Conservation (phyloP, 1,139 yeast genomes). For the Pichia norvegensis region DNA sequence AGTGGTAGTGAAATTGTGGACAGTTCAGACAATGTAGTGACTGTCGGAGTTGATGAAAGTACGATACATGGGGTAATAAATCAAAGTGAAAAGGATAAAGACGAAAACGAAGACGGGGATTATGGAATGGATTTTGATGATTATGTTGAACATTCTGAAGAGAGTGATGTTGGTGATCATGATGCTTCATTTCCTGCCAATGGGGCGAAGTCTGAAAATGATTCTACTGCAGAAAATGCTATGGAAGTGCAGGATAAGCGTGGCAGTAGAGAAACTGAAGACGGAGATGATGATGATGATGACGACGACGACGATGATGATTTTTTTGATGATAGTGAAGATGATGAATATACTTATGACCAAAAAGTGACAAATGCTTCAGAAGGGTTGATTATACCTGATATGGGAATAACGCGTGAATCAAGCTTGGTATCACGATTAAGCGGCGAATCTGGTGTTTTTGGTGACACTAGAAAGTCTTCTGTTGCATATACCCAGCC, state of each 20-base stretch:
- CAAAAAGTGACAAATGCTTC: conserved; percentile 16
- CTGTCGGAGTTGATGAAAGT: not conserved
- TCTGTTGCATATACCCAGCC: conserved; percentile 7
- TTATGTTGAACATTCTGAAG: not conserved
- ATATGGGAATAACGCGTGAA: conserved; percentile 12
- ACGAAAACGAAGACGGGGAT: not conserved
- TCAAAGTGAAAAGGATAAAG: conserved; percentile 6
- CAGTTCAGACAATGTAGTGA: not conserved
- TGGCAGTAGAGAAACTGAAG: not conserved
- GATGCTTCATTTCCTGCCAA: not conserved
- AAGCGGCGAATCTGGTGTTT: conserved; percentile 12
- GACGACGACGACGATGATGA: conserved; percentile 6
- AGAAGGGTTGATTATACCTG: conserved; percentile 11
- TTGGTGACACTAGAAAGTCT: conserved; percentile 5
- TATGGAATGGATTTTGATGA: conserved; percentile 10
- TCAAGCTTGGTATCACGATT: conserved; percentile 15
- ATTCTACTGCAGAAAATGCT: no score
- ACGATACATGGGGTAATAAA: conserved; percentile 7
- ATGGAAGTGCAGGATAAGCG: not conserved
- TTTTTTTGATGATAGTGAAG: conserved; percentile 10
- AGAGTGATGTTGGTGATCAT: not conserved
- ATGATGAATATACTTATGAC: conserved; percentile 5
- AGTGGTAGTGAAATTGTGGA: not conserved
- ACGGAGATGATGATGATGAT: not conserved
- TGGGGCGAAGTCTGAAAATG: not conserved